These are phyloP conservation scores for Corrigiola litoralis DNA, from an alignment of 179 eudicot genomes.

Conservation along the genomic window DNA sequence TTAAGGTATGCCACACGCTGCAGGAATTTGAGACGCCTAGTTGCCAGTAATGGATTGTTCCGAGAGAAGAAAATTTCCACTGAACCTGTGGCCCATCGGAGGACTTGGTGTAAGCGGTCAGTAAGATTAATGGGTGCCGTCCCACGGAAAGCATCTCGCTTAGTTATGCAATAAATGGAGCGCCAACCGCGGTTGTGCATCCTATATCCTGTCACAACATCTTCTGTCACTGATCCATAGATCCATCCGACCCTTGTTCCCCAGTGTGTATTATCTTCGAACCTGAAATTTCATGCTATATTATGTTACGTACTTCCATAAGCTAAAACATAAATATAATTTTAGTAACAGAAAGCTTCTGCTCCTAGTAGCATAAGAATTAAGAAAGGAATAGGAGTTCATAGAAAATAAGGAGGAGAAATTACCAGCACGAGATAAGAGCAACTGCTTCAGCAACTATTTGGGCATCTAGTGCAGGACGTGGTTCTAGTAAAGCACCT, in stretches of 20 bases:
- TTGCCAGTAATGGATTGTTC: slow-evolving; percentile 62
- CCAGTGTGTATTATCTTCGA: slow-evolving; percentile 76
- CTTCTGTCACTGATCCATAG: slow-evolving; percentile 78
- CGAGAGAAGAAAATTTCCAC: slow-evolving; percentile 77
- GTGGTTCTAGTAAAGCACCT: slow-evolving; percentile 54
- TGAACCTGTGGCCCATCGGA: slow-evolving; percentile 87
- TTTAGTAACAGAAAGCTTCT: neutral
- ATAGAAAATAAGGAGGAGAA: neutral
- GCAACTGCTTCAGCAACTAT: slow-evolving; percentile 87
- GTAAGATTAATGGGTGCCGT: slow-evolving; percentile 76
- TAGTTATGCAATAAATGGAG: slow-evolving; percentile 74
- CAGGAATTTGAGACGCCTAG: slow-evolving; percentile 60
- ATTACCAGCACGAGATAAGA: slow-evolving; percentile 80
- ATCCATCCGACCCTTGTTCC: slow-evolving; percentile 73
- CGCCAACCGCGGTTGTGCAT: slow-evolving; percentile 93
- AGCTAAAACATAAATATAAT: neutral
- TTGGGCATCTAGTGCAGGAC: slow-evolving; percentile 71
- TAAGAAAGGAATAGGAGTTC: neutral
- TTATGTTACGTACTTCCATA: neutral
- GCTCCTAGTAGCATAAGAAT: neutral
- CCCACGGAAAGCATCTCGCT: slow-evolving; percentile 76
- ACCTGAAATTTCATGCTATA: slow-evolving; percentile 39
- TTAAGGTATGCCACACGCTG: slow-evolving; percentile 71
- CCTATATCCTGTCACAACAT: slow-evolving; percentile 79
- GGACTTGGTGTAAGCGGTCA: slow-evolving; percentile 75